phyloP scores from a whole-genome alignment of 2,329 filamentous ascomycete genomes.

The Cladophialophora immunda region DNA sequence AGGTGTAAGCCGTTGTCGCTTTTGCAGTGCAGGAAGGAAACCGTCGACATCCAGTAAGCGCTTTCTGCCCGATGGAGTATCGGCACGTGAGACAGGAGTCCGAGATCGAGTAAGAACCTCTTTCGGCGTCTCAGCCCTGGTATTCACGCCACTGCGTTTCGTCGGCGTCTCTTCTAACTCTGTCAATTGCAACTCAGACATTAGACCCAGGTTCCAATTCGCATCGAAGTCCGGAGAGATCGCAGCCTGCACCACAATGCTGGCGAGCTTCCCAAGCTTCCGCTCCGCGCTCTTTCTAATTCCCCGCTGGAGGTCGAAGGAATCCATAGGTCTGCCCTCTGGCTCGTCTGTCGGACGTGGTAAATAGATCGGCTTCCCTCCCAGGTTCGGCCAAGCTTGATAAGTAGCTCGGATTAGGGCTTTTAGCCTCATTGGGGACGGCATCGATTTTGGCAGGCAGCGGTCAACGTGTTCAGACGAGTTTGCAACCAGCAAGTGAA shows the following conservation, averaged over 20 bases:
- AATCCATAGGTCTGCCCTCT: constrained; percentile 39
- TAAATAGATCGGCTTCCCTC: constrained; percentile 36
- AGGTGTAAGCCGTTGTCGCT: constrained; percentile 52
- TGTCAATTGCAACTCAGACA: constrained; percentile 50
- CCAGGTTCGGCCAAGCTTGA: constrained; percentile 37
- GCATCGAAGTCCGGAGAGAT: constrained; percentile 47
- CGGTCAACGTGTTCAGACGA: constrained; percentile 56
- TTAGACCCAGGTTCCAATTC: constrained; percentile 50
- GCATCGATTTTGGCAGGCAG: constrained; percentile 48
- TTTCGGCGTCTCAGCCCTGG: constrained; percentile 34
- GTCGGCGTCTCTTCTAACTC: constrained; percentile 41
- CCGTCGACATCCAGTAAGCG: constrained; percentile 43
- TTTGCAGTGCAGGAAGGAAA: constrained; percentile 43
- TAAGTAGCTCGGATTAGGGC: constrained; percentile 38
- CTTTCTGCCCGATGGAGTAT: constrained; percentile 43
- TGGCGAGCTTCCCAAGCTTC: constrained; percentile 33
- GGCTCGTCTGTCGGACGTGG: constrained; percentile 36
- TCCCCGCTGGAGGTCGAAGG: constrained; percentile 47
- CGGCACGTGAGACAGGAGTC: constrained; percentile 39
- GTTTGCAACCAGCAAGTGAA: constrained; percentile 56
- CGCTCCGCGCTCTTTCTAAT: constrained; percentile 40
- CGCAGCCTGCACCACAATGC: constrained; percentile 38
- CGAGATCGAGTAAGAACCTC: constrained; percentile 30
- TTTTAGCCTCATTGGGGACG: constrained; percentile 37
- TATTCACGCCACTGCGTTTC: constrained; percentile 29